Conservation (phyloP, 306 rosid genomes). For the Cicer bijugum region DNA sequence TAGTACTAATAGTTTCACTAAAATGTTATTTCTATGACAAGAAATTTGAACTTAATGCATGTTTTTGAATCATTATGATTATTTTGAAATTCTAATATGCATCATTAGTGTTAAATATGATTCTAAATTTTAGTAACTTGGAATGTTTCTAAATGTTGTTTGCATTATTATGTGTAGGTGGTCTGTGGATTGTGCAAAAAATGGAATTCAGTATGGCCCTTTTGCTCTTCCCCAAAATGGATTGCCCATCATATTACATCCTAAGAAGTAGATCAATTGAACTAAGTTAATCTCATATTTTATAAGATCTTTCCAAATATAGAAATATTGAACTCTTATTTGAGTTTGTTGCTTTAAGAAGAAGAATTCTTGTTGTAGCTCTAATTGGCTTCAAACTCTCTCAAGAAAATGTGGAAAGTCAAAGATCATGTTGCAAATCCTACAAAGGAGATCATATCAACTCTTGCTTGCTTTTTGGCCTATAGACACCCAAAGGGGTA, state of each 20-base stretch:
- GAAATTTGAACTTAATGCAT: too few relatives aligned
- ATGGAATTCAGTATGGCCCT: constrained; percentile 96
- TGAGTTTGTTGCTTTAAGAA: too few relatives aligned
- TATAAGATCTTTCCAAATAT: constrained; percentile 40
- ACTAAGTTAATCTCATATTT: constrained; percentile 31
- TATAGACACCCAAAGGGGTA: constrained; percentile 43
- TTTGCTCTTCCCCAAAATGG: constrained; percentile 97
- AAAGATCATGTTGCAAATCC: constrained; percentile 28
- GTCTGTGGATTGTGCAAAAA: constrained; percentile 67
- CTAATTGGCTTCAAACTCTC: constrained; percentile 26
- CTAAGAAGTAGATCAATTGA: constrained; percentile 48
- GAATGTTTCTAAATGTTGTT: constrained; percentile 8
- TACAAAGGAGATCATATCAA: constrained; percentile 33
- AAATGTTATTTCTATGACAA: too few relatives aligned
- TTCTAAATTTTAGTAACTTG: constrained; percentile 43
- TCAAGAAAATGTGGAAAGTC: not conserved
- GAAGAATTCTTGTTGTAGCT: not conserved
- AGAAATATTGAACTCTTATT: constrained; percentile 41
- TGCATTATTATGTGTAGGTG: constrained; percentile 60
- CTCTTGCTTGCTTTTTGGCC: constrained; percentile 47
- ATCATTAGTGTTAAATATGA: constrained; percentile 8
- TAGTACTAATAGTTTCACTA: not conserved
- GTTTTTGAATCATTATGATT: too few relatives aligned
- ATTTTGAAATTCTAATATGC: too few relatives aligned
- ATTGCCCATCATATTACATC: constrained; percentile 71